Percentiles rank a stretch among this genome's conserved stretches.
Evolutionary conservation across 805 yeast species (phyloP).

Genomic region (Allodekkera sacchari): DNA sequence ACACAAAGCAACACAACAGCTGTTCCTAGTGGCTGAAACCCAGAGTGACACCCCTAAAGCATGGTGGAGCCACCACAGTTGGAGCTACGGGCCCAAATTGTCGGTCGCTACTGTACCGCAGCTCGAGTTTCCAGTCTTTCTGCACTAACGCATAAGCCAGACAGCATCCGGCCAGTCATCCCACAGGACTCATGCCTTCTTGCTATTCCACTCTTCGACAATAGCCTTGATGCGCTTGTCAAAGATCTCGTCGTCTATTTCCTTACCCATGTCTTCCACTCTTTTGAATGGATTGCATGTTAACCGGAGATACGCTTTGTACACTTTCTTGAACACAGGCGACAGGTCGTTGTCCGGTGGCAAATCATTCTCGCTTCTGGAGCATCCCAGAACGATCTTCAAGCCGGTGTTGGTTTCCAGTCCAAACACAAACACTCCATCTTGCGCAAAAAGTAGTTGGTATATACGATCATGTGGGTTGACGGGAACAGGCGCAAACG

Average conservation of each 20-base stretch:
- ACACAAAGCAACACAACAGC: no score
- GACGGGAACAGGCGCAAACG: conserved; percentile 29
- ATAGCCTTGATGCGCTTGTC: conserved; percentile 19
- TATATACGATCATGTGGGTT: conserved; percentile 14
- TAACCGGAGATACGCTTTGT: conserved; percentile 44
- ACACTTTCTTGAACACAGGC: conserved; percentile 33
- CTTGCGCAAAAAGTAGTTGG: conserved; percentile 54
- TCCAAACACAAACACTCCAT: conserved; percentile 60
- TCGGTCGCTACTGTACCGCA: no score
- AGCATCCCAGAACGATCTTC: conserved; percentile 53
- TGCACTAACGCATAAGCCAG: no score
- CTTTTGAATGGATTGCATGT: conserved; percentile 58
- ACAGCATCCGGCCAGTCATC: no score
- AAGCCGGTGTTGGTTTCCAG: conserved; percentile 61
- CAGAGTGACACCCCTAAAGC: no score
- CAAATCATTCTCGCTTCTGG: conserved; percentile 24
- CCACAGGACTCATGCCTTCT: no score
- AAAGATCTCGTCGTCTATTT: conserved; percentile 23
- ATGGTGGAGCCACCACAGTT: no score
- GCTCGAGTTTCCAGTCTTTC: no score
- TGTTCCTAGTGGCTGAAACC: no score
- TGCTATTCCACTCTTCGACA: conserved; percentile 18
- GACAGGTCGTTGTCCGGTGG: conserved; percentile 13
- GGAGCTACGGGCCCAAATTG: no score
- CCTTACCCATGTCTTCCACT: conserved; percentile 20